A percentile compares a stretch with the other conserved stretches of the same genome.
These are phyloP conservation scores for Heritiera littoralis DNA, from an alignment of 345 rosid species.

Conservation along the genomic window DNA sequence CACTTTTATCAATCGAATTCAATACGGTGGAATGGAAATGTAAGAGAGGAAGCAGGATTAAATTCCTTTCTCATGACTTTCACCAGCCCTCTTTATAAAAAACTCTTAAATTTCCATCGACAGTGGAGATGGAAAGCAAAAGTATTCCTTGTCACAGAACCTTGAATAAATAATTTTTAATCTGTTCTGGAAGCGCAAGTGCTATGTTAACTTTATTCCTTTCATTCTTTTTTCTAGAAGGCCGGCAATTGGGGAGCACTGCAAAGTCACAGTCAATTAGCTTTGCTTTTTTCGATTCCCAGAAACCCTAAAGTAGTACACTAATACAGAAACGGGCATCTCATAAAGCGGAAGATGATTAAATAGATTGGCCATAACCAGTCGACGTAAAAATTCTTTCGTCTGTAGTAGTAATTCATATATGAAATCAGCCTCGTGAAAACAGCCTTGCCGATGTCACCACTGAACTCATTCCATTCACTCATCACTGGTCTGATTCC, in stretches of 20 bases:
- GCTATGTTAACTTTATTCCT: background rate
- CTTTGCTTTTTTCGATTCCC: background rate
- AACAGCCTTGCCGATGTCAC: background rate
- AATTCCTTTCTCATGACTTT: constrained; percentile 5
- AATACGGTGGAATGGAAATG: background rate
- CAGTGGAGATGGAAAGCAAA: background rate
- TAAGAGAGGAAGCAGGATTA: background rate
- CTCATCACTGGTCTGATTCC: background rate
- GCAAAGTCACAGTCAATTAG: background rate
- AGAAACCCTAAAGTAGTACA: background rate
- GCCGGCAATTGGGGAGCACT: background rate
- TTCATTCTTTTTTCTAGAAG: background rate
- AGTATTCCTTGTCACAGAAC: background rate
- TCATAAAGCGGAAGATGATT: background rate
- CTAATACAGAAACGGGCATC: background rate
- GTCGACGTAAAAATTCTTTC: background rate
- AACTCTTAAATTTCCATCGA: background rate
- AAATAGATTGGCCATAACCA: background rate
- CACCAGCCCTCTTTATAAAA: background rate
- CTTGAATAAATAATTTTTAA: background rate
- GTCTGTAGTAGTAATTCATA: background rate
- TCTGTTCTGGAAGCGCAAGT: background rate
- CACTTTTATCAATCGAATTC: no score
- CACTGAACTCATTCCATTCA: background rate
- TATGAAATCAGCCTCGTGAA: background rate